phyloP scores from a whole-genome alignment of 768 basidiomycete genomes.

The Serendipita sp. region DNA sequence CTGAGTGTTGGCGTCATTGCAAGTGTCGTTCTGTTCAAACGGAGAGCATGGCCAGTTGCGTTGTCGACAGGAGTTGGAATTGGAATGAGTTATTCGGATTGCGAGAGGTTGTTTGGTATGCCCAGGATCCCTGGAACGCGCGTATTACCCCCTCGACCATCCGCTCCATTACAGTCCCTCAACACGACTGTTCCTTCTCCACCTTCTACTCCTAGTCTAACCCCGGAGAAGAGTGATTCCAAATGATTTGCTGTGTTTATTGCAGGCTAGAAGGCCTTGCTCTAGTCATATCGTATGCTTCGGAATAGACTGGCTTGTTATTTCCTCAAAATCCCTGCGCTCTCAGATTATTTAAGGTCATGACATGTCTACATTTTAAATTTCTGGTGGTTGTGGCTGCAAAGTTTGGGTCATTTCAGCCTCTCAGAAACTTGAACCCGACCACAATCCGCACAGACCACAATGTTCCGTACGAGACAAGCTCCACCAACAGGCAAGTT shows the following conservation, averaged over 20 bases:
- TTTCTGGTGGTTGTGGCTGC: not conserved
- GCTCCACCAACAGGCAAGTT: not conserved
- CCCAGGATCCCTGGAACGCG: conserved; percentile 74
- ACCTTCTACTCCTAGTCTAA: not conserved
- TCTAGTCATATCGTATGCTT: not conserved
- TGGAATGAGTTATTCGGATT: conserved; percentile 79
- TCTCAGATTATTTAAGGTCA: not conserved
- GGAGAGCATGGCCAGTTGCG: conserved; percentile 84
- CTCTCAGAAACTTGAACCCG: not conserved
- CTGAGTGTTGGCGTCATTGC: conserved; percentile 78
- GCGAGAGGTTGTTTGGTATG: conserved; percentile 85
- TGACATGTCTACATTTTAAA: too few species aligned
- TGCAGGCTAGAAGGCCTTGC: not conserved
- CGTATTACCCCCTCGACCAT: conserved; percentile 27
- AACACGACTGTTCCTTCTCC: not conserved
- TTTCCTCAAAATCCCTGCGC: not conserved
- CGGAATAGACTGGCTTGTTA: not conserved
- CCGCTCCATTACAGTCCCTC: not conserved
- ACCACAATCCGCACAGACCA: not conserved
- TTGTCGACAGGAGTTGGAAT: conserved; percentile 75
- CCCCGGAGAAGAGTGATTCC: too few species aligned
- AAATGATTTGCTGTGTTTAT: not conserved
- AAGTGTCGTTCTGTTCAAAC: conserved; percentile 79
- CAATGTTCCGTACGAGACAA: not conserved
- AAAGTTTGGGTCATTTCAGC: not conserved